Conservation (phyloP, 345 rosid species). For the Lenwebbia sp. region DNA sequence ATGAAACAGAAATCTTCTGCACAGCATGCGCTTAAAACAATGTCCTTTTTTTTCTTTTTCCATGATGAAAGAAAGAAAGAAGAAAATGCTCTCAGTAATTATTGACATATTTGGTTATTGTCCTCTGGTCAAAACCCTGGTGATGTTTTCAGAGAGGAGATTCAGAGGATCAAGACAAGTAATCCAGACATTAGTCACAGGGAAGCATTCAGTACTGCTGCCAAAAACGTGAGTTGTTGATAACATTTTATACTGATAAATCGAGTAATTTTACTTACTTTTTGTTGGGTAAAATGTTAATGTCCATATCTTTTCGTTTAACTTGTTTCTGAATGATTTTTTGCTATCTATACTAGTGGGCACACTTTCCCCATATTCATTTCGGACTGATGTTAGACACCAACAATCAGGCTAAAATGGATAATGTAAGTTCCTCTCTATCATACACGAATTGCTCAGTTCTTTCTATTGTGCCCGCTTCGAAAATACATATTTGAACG, state of each 20-base stretch:
- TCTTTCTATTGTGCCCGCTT: neutral
- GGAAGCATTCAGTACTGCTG: slow-evolving; percentile 99
- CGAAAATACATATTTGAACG: neutral
- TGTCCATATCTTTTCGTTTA: neutral
- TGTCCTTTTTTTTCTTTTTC: neutral
- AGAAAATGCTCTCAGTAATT: neutral
- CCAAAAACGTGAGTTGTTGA: slow-evolving; percentile 65
- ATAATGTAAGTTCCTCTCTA: slow-evolving; percentile 24
- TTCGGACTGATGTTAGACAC: slow-evolving; percentile 78
- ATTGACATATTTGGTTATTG: neutral
- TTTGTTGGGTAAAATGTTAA: neutral
- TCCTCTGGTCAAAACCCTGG: neutral
- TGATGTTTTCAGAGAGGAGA: slow-evolving; percentile 62
- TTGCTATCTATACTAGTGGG: slow-evolving; percentile 43
- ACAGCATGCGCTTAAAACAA: neutral
- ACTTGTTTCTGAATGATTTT: neutral
- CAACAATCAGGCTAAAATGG: slow-evolving; percentile 53
- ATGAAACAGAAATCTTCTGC: neutral
- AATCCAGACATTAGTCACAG: slow-evolving; percentile 95
- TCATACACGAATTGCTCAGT: neutral
- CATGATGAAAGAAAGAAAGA: neutral
- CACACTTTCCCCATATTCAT: slow-evolving; percentile 92
- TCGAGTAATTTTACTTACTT: neutral
- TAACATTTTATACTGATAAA: neutral
- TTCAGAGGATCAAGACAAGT: slow-evolving; percentile 95